These are phyloP conservation scores for Pythium sukuiense DNA, from an alignment of 352 stramenopile genomes.

Conservation along the genomic window DNA sequence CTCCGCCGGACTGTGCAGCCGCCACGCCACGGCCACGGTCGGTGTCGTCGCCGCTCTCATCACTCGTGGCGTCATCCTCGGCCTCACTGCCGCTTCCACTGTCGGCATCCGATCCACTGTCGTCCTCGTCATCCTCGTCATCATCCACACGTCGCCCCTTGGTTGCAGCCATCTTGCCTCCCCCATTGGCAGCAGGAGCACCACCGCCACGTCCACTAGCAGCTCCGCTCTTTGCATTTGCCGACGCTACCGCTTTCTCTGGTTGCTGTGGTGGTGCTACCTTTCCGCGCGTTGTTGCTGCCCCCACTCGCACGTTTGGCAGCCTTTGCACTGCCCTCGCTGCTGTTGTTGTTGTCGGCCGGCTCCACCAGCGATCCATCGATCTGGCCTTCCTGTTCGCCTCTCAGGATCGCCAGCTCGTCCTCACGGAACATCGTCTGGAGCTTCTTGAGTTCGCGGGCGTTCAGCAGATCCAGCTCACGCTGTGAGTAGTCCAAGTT, in stretches of 20 bases:
- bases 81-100: constrained; percentile 47
- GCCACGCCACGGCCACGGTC: constrained; percentile 3
- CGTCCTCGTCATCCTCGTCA: constrained; percentile 36
- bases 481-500: constrained; percentile 97
- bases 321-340: constrained; percentile 30
- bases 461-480: constrained; percentile 90
- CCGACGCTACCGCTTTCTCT: constrained; percentile 31
- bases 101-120: constrained; percentile 47
- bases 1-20: constrained; percentile 16
- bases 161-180: constrained; percentile 14
- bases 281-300: constrained; percentile 33
- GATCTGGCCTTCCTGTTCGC: constrained; percentile 82
- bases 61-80: constrained; percentile 52
- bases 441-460: constrained; percentile 86
- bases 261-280: constrained; percentile 39
- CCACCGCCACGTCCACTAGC: neutral
- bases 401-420: constrained; percentile 86
- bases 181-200: neutral
- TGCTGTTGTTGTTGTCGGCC: constrained; percentile 41
- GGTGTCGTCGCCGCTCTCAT: constrained; percentile 37
- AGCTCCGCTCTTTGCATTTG: constrained; percentile 15
- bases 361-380: constrained; percentile 57
- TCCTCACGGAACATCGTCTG: constrained; percentile 93
- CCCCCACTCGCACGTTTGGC: constrained; percentile 43
- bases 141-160: constrained; percentile 4